Evolutionary conservation across 257 asterid species (phyloP), one percentile per base, ranked within the genome.

Genomic region (Plantago elongata): DNA sequence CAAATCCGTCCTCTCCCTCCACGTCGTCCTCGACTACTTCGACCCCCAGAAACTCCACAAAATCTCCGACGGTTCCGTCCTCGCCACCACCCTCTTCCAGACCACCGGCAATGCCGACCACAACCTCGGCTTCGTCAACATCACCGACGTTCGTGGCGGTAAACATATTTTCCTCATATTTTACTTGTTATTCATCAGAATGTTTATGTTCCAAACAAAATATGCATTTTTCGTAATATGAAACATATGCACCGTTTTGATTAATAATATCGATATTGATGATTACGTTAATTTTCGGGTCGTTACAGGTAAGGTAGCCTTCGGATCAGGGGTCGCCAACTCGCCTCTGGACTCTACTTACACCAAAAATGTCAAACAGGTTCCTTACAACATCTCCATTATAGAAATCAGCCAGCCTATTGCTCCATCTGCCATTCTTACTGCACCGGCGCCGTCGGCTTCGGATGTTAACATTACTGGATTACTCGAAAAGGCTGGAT

Each of bases 101-200:
- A 86, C 99, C 13, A 89, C 99, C 62, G 99, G 99, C 0, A 89
- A 83, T 72, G 91, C 99, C 68, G 84, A 47, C 48, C 95, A 91
- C 0, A 82, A 81, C 44, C 76, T 84, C 3, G 99, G 99, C 1
- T 83, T 82, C 67, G 94, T 92, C 76, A 92, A 92, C 80, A 92
- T 89, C 61, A 89, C 99, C 34, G 90, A 84, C 48, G 70, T 80
- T 0, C 81, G 79, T 49, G 99, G 96, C 15, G 99, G 99, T 22
- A 22, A 22, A 22, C 27, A 22, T 22, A 2, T 22, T 22, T 22
- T n/a, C n/a, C n/a, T n/a, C n/a, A n/a, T n/a, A n/a, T n/a, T n/a
- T n/a, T n/a, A n/a, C n/a, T n/a, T n/a, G n/a, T n/a, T n/a, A n/a
- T n/a, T n/a, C n/a, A n/a, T n/a, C n/a, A n/a, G n/a, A n/a, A n/a